Evolutionary conservation across 2,329 filamentous ascomycete genomes (phyloP).

Genomic region (Fusarium metavorans): DNA sequence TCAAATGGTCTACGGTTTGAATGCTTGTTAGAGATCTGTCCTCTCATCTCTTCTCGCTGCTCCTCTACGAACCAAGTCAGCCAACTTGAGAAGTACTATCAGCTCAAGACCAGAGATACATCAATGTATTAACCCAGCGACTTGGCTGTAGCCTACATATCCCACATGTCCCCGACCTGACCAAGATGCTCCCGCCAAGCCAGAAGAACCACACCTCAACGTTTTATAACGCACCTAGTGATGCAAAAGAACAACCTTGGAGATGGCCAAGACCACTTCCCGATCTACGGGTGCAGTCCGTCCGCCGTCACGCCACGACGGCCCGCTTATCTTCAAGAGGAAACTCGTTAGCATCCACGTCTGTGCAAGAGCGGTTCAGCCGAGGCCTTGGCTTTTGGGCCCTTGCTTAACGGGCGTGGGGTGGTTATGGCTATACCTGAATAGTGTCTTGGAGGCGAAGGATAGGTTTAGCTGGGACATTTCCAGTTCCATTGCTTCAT

Average conservation of each 20-base stretch:
- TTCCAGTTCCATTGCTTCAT: no score
- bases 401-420: background rate
- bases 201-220: background rate
- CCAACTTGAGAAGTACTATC: background rate
- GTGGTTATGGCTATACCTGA: background rate
- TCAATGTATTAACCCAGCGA: background rate
- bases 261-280: background rate
- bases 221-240: background rate
- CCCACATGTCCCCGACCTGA: background rate
- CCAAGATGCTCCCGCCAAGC: background rate
- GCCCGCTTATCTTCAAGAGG: background rate
- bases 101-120: background rate
- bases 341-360: background rate
- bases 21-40: background rate
- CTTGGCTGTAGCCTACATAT: background rate
- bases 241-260: slow-evolving; percentile 2
- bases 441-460: background rate
- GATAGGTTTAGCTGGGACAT: background rate
- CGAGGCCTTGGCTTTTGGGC: background rate
- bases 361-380: background rate
- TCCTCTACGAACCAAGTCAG: background rate
- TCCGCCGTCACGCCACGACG: background rate
- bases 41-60: background rate
- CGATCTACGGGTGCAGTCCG: background rate
- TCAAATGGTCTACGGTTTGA: background rate